Base-by-base conservation (phyloP, 2,329 filamentous ascomycete genomes). In the Samsoniella hepiali region DNA sequence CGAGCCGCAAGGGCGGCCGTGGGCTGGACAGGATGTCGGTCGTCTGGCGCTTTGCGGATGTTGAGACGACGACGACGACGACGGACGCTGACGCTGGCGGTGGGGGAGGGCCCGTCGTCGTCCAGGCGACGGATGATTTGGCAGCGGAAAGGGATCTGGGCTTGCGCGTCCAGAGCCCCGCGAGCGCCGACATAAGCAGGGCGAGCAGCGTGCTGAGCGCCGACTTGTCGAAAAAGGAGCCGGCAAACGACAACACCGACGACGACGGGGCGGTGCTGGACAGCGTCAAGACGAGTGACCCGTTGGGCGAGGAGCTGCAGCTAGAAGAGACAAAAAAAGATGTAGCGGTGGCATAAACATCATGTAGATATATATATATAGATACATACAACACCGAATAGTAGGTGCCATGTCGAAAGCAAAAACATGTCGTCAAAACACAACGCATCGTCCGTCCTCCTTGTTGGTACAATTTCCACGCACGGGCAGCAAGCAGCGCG, bases 1-100 rank as follows among this genome's bases (percentile, higher is more conserved):
- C 90, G 5, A 87, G 83, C 29, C 84, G 88, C 38, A 96, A 96
- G 73, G 95, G 95, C 0, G 89, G 89, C 0, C 83, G 88, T 50
- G 91, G 91, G 0, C 86, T 96, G 9, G 94, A 99, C 72, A 85
- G 85, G 47, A 79, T 98, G 31, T 88, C 91, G 11, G 90, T 98
- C 0, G 88, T 97, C 0, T 99, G 95, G 95, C 86, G 87, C 47
- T 76, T 77, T 1, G 75, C 74, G 0, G 73, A 70, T 3, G 36
- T 27, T 1, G 27, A 31, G 10, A 31, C 3, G 22, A 36, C 11
- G 36, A n/a, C 8, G 45, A 22, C 11, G 68, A 92, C 87, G 88
- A 22, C 22, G 22, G 22, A 22, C 22, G 22, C 22, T 22, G 22
- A 22, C 22, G 22, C 22, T 22, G 22, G 22, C 22, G 22, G 22